Evolutionary conservation across 2,329 filamentous ascomycete species (phyloP).

Genomic region (Scedosporium minutisporum): DNA sequence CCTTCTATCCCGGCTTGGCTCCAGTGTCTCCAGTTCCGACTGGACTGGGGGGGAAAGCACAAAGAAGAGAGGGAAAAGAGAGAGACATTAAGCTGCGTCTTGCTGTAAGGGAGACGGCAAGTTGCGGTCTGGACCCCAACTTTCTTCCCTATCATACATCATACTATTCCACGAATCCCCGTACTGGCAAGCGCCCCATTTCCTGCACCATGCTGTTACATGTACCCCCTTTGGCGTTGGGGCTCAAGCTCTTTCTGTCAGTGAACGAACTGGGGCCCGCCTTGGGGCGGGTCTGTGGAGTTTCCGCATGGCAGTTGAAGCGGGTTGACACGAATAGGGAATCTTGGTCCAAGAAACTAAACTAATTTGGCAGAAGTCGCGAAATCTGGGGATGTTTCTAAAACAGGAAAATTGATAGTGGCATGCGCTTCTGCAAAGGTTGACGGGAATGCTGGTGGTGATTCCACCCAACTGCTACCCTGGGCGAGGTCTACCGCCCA

Average conservation of each 20-base stretch:
- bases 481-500: background rate
- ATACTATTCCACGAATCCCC: background rate
- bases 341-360: background rate
- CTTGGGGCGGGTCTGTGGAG: background rate
- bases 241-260: background rate
- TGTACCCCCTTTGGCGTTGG: background rate
- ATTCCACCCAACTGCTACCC: background rate
- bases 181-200: background rate
- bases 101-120: background rate
- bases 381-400: background rate
- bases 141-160: background rate
- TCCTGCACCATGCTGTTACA: background rate
- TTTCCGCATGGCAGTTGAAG: background rate
- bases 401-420: background rate
- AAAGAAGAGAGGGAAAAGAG: background rate
- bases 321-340: background rate
- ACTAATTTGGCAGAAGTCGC: background rate
- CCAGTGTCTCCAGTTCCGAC: background rate
- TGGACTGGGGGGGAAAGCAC: background rate
- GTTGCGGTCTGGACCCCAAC: background rate
- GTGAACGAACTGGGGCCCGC: background rate
- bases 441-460: background rate
- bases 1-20: background rate
- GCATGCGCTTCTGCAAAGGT: background rate
- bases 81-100: background rate